Conservation (phyloP, 2,329 filamentous ascomycete species). For the Beauveria bassiana region DNA sequence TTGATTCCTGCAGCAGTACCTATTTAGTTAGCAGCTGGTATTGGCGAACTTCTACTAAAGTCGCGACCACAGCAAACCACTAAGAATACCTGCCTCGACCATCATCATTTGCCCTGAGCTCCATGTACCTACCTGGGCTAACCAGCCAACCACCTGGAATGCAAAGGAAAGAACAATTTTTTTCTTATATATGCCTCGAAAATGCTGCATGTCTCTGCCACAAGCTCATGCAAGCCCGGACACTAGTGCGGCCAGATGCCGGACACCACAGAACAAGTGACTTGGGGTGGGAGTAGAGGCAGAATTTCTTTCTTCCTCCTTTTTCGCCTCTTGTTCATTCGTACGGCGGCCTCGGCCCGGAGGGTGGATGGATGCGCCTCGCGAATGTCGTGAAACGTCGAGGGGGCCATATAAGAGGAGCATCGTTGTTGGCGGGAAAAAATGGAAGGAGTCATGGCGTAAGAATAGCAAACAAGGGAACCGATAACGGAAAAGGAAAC, state of each 20-base stretch:
- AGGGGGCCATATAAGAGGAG: background rate
- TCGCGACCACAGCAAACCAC: background rate
- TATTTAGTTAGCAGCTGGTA: too few species aligned
- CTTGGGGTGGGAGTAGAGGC: too few species aligned
- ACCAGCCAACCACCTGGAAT: background rate
- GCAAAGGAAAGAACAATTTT: background rate
- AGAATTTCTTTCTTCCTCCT: background rate
- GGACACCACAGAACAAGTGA: background rate
- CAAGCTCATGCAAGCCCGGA: slow-evolving; percentile 3
- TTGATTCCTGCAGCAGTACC: background rate
- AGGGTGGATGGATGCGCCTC: background rate
- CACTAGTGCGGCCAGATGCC: slow-evolving; percentile 9
- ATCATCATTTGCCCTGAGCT: background rate
- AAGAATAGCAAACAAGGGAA: background rate
- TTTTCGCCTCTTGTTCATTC: background rate
- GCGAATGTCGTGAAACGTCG: slow-evolving; percentile 1
- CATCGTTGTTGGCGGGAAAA: background rate
- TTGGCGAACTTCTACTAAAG: too few species aligned
- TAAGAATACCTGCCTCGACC: background rate
- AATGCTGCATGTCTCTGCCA: slow-evolving; percentile 7
- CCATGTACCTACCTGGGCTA: background rate
- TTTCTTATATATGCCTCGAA: background rate
- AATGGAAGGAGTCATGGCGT: background rate
- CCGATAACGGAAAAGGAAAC: background rate
- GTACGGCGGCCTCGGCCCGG: background rate